Base-by-base conservation (phyloP, 331 rosid genomes). In the Dryas integrifolia region DNA sequence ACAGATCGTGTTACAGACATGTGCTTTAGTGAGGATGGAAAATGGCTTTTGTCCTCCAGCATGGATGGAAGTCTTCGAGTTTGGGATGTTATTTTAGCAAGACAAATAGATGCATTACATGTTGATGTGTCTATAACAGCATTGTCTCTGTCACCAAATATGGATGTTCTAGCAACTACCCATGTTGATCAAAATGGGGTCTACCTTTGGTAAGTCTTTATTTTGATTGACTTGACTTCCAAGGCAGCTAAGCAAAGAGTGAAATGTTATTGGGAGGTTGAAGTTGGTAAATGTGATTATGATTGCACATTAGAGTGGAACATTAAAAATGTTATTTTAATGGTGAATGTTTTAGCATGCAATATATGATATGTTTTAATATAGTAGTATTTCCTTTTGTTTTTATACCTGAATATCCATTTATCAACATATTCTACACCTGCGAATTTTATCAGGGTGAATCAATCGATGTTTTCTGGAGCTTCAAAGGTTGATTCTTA, bases 1-100 rank as follows among this genome's bases (percentile, higher is more conserved):
- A 85, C 83, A 5, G 98, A 94, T 85, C 96, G 98, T 60, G 74
- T 94, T 67, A 91, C 98, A 14, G 98, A 94, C 72, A 80, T 94
- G 83, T 91, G 96, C 82, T 94, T 94, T 88, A 94, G 97, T 58
- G 97, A 94, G 86, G 98, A 94, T 81, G 98, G 98, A 41, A 94
- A 94, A 84, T 94, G 96, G 98, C 90, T 94, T 80, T 67, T 94
- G 74, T 91, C 98, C 12, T 89, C 97, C 21, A 88, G 98, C 74
- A 91, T 94, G 98, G 98, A 94, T 84, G 96, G 97, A 85, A 89
- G 89, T 77, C 96, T 94, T 79, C 76, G 92, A 86, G 86, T 91
- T 73, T 94, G 97, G 97, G 96, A 94, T 83, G 92, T 94, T 21
- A 85, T 94, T 56, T 83, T 91, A 79, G 96, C 96, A 56, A 84